Conservation (phyloP, 192 early-diverging fungal species). For the Coemansia sp. region DNA sequence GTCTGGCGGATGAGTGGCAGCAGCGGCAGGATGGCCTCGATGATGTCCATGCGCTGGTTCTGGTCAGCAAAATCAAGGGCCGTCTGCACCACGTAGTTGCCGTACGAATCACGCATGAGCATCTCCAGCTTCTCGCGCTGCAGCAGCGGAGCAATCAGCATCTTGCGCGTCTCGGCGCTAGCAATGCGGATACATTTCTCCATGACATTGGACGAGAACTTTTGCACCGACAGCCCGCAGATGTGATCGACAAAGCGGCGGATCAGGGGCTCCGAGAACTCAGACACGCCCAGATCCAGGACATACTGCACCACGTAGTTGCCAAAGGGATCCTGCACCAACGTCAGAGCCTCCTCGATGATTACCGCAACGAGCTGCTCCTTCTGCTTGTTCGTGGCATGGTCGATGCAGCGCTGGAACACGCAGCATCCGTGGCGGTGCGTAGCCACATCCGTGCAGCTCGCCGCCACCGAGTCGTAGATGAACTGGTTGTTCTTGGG, state of each 20-base stretch:
- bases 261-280: slow-evolving; percentile 68
- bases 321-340: slow-evolving; percentile 88
- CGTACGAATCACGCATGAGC: slow-evolving; percentile 80
- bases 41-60: slow-evolving; percentile 64
- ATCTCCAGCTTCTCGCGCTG: slow-evolving; percentile 71
- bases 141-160: slow-evolving; percentile 72
- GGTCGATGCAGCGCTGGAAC: slow-evolving; percentile 86
- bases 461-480: slow-evolving; percentile 71
- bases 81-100: slow-evolving; percentile 90
- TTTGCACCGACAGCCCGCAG: slow-evolving; percentile 77
- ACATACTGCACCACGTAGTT: slow-evolving; percentile 95
- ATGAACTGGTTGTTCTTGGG: slow-evolving; percentile 84
- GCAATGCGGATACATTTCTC: slow-evolving; percentile 90
- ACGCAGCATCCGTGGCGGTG: slow-evolving; percentile 92
- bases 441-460: slow-evolving; percentile 82
- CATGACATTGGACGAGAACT: slow-evolving; percentile 90
- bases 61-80: slow-evolving; percentile 77
- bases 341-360: slow-evolving; percentile 63
- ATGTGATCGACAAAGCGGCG: slow-evolving; percentile 72
- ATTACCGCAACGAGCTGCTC: slow-evolving; percentile 73
- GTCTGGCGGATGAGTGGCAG: slow-evolving; percentile 80
- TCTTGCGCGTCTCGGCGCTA: slow-evolving; percentile 61
- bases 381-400: slow-evolving; percentile 68
- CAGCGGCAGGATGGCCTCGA: slow-evolving; percentile 77
- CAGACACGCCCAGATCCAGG: slow-evolving; percentile 67